These are phyloP conservation scores for Coemansia sp. DNA, from an alignment of 192 early-diverging fungal genomes.

Conservation along the genomic window DNA sequence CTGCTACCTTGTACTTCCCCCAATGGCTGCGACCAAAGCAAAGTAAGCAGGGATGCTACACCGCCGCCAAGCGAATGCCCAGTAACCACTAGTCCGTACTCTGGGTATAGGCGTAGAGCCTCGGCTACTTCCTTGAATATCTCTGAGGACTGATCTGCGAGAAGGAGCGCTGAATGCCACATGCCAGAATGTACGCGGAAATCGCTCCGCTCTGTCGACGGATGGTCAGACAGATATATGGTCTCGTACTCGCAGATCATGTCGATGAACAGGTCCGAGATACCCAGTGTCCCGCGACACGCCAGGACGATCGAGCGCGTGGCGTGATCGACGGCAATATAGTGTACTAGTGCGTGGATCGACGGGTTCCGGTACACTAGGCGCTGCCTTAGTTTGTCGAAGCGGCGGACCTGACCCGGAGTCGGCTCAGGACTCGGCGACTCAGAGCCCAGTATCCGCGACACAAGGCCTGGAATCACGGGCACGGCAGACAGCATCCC, in stretches of 20 bases:
- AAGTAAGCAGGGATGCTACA: constrained; percentile 74
- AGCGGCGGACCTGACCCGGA: constrained; percentile 37
- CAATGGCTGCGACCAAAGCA: constrained; percentile 68
- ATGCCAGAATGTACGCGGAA: constrained; percentile 84
- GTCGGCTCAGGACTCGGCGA: constrained; percentile 20
- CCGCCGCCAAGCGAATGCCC: constrained; percentile 91
- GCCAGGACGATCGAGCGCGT: constrained; percentile 76
- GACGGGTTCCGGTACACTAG: constrained; percentile 59
- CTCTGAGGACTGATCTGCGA: constrained; percentile 67
- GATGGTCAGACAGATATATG: constrained; percentile 24
- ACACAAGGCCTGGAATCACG: constrained; percentile 32
- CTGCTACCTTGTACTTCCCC: too few relatives aligned
- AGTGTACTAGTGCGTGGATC: constrained; percentile 75
- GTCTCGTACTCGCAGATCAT: constrained; percentile 75
- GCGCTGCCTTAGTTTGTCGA: constrained; percentile 46
- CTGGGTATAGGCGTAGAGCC: constrained; percentile 70
- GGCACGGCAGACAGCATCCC: constrained; percentile 26
- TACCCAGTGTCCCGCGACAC: constrained; percentile 84
- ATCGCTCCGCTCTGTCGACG: constrained; percentile 13
- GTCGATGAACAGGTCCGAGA: constrained; percentile 88
- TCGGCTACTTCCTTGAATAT: constrained; percentile 73
- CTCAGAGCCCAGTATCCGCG: constrained; percentile 21
- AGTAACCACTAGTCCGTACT: constrained; percentile 81
- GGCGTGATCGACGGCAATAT: constrained; percentile 82
- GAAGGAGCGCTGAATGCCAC: constrained; percentile 74